A percentile compares a stretch with the other conserved stretches of the same genome.
Evolutionary conservation across 345 rosid genomes (phyloP).

Genomic region (Geranium rotundifolium): DNA sequence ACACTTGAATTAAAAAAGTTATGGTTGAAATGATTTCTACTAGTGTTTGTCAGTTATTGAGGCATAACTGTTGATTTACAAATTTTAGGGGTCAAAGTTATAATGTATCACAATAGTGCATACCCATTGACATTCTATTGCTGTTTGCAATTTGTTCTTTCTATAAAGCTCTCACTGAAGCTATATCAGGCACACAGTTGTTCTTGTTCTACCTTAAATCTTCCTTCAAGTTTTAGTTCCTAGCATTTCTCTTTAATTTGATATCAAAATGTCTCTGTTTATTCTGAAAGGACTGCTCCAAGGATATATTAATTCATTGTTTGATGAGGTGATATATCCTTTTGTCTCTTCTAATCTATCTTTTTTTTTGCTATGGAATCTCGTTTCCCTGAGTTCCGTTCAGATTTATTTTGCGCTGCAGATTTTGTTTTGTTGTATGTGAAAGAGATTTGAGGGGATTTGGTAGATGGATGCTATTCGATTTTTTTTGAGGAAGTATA

Average conservation of each 20-base stretch:
- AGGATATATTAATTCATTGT: constrained; percentile 28
- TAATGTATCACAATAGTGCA: neutral
- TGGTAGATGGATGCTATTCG: neutral
- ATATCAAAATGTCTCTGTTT: constrained; percentile 31
- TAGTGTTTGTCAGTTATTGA: constrained; percentile 5
- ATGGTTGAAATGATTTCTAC: neutral
- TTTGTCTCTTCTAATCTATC: constrained; percentile 1
- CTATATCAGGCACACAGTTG: constrained; percentile 12
- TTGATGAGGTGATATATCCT: constrained; percentile 25
- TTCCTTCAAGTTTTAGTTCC: neutral
- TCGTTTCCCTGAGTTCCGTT: neutral
- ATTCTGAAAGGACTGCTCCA: constrained; percentile 34
- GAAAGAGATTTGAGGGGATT: neutral
- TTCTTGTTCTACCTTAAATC: constrained; percentile 7
- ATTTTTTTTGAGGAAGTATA: neutral
- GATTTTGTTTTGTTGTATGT: neutral
- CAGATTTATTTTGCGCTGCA: neutral
- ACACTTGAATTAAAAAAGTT: neutral
- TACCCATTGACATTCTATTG: no score
- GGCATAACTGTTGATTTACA: constrained; percentile 20
- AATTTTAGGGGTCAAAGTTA: constrained; percentile 9
- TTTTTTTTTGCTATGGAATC: neutral
- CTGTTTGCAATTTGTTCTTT: constrained; percentile 4
- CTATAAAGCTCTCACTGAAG: constrained; percentile 11
- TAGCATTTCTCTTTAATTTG: constrained; percentile 3